phyloP scores from a whole-genome alignment of 352 stramenopile genomes.

The Globisporangium solare region DNA sequence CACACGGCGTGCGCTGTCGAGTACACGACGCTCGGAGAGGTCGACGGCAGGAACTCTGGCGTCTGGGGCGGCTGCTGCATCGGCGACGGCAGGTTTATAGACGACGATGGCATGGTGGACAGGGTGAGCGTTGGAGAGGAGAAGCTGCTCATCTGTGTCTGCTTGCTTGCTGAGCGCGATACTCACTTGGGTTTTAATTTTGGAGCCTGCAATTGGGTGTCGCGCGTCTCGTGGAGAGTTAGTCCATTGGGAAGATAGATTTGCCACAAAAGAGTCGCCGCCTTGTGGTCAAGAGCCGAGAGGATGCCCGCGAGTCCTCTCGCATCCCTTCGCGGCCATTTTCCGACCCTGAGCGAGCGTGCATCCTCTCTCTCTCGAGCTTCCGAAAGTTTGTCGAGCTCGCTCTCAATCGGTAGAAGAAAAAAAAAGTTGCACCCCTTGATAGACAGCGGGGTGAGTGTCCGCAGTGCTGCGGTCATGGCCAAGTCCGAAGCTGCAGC shows the following conservation, averaged over 20 bases:
- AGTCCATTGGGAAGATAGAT: neutral
- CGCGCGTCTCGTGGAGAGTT: neutral
- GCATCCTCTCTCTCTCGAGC: neutral
- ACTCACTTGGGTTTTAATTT: neutral
- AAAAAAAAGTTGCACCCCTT: neutral
- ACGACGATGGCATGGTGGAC: conserved; percentile 8
- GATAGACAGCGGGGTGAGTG: neutral
- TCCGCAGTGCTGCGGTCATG: neutral
- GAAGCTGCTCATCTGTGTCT: conserved; percentile 11
- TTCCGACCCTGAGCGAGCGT: too few relatives aligned
- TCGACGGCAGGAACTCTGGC: conserved; percentile 33
- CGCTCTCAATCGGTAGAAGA: neutral
- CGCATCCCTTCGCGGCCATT: neutral
- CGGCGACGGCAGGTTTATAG: conserved; percentile 12
- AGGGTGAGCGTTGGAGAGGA: conserved; percentile 4
- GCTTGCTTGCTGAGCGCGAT: neutral
- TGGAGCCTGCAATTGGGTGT: neutral
- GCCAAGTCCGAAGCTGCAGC: neutral
- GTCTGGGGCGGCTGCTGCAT: neutral
- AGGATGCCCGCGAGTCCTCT: neutral
- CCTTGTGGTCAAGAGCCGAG: neutral
- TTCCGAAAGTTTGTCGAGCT: neutral
- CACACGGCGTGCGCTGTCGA: conserved; percentile 53
- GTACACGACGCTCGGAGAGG: conserved; percentile 57
- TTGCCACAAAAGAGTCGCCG: conserved; percentile 2